Conservation (phyloP, 1,284 basidiomycete genomes). For the Agaricales sp. region DNA sequence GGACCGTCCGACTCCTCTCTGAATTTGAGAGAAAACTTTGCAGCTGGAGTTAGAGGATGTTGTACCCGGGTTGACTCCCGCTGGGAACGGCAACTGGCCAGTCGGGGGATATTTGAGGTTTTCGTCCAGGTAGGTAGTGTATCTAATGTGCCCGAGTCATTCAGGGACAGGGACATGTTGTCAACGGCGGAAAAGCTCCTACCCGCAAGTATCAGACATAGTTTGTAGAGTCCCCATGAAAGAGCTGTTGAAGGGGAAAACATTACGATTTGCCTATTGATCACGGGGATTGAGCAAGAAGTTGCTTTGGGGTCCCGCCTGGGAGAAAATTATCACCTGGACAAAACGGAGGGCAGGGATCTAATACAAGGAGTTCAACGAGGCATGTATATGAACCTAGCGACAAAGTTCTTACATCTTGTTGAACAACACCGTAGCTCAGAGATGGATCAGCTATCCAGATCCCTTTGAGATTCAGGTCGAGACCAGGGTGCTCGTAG, state of each 20-base stretch:
- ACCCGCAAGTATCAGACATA: neutral
- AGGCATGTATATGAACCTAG: no score
- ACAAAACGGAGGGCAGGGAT: neutral
- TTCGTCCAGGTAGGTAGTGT: constrained; percentile 50
- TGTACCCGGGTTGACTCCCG: constrained; percentile 38
- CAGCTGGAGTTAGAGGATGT: constrained; percentile 59
- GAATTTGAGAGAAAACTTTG: constrained; percentile 33
- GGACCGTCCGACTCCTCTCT: neutral
- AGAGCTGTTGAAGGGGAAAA: neutral
- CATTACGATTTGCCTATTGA: neutral
- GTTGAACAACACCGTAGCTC: constrained; percentile 13
- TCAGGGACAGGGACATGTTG: no score
- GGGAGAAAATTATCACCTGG: neutral
- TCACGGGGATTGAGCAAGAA: no score
- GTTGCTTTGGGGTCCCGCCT: neutral
- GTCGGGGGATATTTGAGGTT: constrained; percentile 57
- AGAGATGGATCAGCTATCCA: constrained; percentile 63
- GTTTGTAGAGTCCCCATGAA: neutral
- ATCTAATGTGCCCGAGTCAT: constrained; percentile 50
- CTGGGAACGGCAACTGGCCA: constrained; percentile 49
- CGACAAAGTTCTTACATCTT: constrained; percentile 59
- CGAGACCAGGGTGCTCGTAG: constrained; percentile 48
- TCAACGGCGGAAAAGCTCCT: neutral
- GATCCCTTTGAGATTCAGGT: constrained; percentile 43
- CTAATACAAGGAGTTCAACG: no score